These are phyloP conservation scores for Neurospora sp. DNA, from an alignment of 495 filamentous ascomycete species.

Conservation along the genomic window DNA sequence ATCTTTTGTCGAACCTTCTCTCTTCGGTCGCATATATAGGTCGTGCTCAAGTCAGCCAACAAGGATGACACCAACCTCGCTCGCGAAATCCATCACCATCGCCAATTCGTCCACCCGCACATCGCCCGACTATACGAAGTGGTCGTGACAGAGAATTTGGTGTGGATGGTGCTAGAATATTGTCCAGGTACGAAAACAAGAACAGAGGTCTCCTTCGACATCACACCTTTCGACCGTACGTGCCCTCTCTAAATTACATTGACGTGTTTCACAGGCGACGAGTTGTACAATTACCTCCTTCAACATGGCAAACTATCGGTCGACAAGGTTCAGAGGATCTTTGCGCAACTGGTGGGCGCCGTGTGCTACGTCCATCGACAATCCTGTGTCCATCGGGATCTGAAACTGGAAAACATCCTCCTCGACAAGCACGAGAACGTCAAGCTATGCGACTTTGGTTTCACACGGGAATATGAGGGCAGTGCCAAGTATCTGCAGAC, in stretches of 20 bases:
- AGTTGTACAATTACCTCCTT: constrained; percentile 91
- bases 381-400: constrained; percentile 89
- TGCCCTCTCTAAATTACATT: constrained; percentile 9
- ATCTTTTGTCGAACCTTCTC: not conserved
- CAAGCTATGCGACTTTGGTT: constrained; percentile 97
- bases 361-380: constrained; percentile 93
- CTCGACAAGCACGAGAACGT: constrained; percentile 96
- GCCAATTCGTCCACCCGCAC: constrained; percentile 95
- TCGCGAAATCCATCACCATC: constrained; percentile 95
- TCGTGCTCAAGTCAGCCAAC: constrained; percentile 94
- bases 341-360: constrained; percentile 90
- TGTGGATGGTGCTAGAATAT: constrained; percentile 95
- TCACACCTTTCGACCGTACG: not conserved
- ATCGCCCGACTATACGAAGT: constrained; percentile 96
- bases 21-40: constrained; percentile 38
- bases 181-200: constrained; percentile 63
- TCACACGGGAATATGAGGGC: constrained; percentile 93
- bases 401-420: constrained; percentile 95
- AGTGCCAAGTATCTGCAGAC: constrained; percentile 93
- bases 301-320: constrained; percentile 72
- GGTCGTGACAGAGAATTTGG: constrained; percentile 85
- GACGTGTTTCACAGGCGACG: constrained; percentile 55
- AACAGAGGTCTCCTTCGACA: not conserved
- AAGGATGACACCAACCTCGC: constrained; percentile 93
- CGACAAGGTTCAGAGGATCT: constrained; percentile 89